These are phyloP conservation scores for Cryomyces antarcticus DNA, from an alignment of 495 filamentous ascomycete species.

Conservation along the genomic window DNA sequence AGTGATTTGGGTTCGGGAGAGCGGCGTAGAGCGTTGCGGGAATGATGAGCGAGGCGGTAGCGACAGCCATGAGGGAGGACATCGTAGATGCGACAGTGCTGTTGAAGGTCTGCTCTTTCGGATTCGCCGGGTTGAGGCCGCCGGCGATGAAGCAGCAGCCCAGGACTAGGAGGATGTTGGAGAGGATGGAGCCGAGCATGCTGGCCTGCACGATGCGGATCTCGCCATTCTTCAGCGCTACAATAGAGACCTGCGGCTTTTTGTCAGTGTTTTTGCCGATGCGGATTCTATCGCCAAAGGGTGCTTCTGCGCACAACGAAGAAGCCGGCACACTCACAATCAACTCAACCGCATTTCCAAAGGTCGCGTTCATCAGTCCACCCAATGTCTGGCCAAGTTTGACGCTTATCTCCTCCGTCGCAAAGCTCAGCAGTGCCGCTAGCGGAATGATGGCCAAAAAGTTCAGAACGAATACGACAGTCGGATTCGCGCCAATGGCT, in stretches of 20 bases:
- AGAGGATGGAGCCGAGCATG: conserved; percentile 93
- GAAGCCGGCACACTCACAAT: conserved; percentile 41
- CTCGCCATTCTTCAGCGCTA: conserved; percentile 66
- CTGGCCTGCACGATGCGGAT: conserved; percentile 92
- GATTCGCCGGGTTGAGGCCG: conserved; percentile 44
- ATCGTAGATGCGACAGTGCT: conserved; percentile 81
- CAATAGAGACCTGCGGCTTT: conserved; percentile 58
- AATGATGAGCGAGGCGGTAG: conserved; percentile 80
- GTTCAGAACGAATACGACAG: conserved; percentile 68
- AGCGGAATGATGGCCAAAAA: conserved; percentile 92
- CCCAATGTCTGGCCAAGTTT: conserved; percentile 79
- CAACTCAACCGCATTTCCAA: conserved; percentile 95
- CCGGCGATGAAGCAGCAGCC: conserved; percentile 94
- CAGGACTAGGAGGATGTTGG: conserved; percentile 84
- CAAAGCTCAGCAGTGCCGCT: conserved; percentile 80
- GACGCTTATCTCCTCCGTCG: conserved; percentile 76
- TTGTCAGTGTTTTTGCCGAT: not conserved
- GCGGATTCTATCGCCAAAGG: not conserved
- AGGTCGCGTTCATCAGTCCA: conserved; percentile 85
- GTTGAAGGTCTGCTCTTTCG: conserved; percentile 62
- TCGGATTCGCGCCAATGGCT: conserved; percentile 46
- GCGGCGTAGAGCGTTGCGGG: conserved; percentile 62
- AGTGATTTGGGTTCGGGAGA: too few species aligned
- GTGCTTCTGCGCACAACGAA: not conserved
- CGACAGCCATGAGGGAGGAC: conserved; percentile 85